A percentile compares a stretch with the other conserved stretches of the same genome.
phyloP scores from a whole-genome alignment of 768 basidiomycete species.

The Rubroboletus satanas region DNA sequence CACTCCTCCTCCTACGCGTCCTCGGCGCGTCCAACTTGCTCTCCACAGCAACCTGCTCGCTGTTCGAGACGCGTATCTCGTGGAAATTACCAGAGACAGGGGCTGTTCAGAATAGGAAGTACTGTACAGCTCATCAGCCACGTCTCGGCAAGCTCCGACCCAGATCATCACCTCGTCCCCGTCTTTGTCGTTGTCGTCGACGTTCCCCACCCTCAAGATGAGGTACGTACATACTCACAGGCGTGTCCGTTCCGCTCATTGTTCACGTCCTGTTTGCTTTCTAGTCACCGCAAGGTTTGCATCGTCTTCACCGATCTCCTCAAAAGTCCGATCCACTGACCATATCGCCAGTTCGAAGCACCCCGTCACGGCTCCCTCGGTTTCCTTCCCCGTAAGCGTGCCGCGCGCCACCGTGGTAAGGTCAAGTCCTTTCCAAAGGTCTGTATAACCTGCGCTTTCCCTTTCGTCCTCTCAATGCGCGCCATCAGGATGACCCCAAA shows the following conservation, averaged over 20 bases:
- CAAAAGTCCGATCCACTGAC: slow-evolving; percentile 12
- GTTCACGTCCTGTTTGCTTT: neutral
- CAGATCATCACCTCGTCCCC: neutral
- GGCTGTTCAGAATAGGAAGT: slow-evolving; percentile 10
- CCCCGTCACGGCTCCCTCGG: slow-evolving; percentile 98
- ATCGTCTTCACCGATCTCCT: slow-evolving; percentile 22
- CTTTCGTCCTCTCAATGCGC: slow-evolving; percentile 5
- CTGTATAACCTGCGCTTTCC: slow-evolving; percentile 19
- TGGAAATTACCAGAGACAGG: slow-evolving; percentile 18
- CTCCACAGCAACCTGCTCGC: neutral
- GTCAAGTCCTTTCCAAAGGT: slow-evolving; percentile 99
- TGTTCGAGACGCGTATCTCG: neutral
- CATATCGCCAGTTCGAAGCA: slow-evolving; percentile 78
- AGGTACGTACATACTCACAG: slow-evolving; percentile 42
- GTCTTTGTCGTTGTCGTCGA: slow-evolving; percentile 15
- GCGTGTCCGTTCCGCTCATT: neutral
- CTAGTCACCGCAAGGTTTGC: slow-evolving; percentile 85
- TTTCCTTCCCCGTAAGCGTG: slow-evolving; percentile 94
- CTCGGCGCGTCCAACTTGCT: slow-evolving; percentile 8
- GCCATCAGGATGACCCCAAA: slow-evolving; percentile 91
- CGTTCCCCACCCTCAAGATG: slow-evolving; percentile 46
- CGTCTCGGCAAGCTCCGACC: slow-evolving; percentile 26
- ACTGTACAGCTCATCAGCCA: slow-evolving; percentile 35
- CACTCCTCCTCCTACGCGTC: neutral
- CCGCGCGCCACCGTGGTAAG: slow-evolving; percentile 96